phyloP scores from a whole-genome alignment of 2,329 filamentous ascomycete species.

The Magnaporthiopsis incrustans region DNA sequence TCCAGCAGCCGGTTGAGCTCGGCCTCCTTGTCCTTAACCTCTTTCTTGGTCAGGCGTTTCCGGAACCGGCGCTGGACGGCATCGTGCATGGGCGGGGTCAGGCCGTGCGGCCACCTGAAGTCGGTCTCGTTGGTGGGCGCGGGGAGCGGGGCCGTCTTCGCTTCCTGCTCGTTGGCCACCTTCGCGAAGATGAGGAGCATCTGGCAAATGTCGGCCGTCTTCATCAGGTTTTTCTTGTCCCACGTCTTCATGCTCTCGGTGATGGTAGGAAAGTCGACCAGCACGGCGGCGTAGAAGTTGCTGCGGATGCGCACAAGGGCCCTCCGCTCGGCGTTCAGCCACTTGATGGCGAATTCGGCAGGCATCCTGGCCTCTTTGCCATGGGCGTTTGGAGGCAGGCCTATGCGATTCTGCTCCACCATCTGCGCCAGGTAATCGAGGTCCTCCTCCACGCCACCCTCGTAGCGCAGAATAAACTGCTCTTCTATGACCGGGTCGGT shows the following conservation, averaged over 20 bases:
- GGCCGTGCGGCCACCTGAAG: conserved; percentile 73
- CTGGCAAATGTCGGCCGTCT: conserved; percentile 80
- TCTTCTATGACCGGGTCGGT: conserved; percentile 81
- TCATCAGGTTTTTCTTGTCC: conserved; percentile 82
- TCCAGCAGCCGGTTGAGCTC: conserved; percentile 67
- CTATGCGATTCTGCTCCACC: conserved; percentile 71
- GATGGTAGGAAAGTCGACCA: conserved; percentile 80
- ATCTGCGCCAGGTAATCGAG: conserved; percentile 73
- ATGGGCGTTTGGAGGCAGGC: conserved; percentile 35
- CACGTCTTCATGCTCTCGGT: conserved; percentile 90
- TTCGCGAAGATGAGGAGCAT: conserved; percentile 74
- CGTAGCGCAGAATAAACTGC: conserved; percentile 83
- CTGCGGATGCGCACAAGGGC: conserved; percentile 63
- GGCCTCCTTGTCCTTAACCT: conserved; percentile 77
- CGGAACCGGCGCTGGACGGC: conserved; percentile 76
- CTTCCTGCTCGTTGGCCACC: conserved; percentile 59
- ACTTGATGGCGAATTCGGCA: conserved; percentile 72
- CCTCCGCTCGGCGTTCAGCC: conserved; percentile 67
- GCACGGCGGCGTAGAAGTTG: conserved; percentile 64
- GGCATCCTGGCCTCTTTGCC: conserved; percentile 47
- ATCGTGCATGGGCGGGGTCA: conserved; percentile 84
- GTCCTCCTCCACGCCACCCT: conserved; percentile 61
- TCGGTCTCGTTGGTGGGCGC: conserved; percentile 54
- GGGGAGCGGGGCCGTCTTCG: conserved; percentile 59
- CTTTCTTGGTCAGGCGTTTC: conserved; percentile 72